These are phyloP conservation scores for Umbilicus rupestris DNA, from an alignment of 164 flowering plant genomes.

Conservation along the genomic window DNA sequence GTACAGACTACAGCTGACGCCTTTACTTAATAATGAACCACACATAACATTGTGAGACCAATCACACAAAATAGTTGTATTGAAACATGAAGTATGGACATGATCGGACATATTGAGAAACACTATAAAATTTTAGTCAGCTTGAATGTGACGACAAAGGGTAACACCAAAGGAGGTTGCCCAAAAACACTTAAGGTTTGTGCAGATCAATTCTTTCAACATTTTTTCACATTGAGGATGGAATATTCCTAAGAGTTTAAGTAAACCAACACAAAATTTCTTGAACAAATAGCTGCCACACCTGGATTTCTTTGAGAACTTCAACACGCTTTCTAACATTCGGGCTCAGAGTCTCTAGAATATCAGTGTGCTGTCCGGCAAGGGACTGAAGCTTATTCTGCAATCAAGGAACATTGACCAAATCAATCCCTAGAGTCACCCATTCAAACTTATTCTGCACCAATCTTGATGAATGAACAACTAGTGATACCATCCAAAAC, in stretches of 20 bases:
- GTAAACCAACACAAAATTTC: not conserved
- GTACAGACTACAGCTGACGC: no score
- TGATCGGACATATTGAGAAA: no score
- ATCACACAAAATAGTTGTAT: no score
- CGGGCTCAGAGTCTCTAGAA: constrained; percentile 48
- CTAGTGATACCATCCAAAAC: not conserved
- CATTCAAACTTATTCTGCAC: not conserved
- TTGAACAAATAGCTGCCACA: not conserved
- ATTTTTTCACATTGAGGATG: no score
- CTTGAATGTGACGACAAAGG: no score
- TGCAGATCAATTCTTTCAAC: no score
- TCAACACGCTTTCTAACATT: constrained; percentile 64
- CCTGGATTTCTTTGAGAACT: constrained; percentile 69
- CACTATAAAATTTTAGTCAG: no score
- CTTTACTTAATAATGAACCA: no score
- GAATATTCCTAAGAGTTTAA: not conserved
- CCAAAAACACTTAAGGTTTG: no score
- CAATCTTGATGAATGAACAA: not conserved
- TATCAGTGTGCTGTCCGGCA: constrained; percentile 51
- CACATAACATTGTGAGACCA: no score
- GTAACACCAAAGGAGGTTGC: no score
- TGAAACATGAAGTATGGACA: no score
- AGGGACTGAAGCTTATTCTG: constrained; percentile 61
- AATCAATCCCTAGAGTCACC: not conserved
- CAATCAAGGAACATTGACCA: constrained; percentile 8